Base-by-base conservation (phyloP, 139 green algal genomes). In the Chlorella ohadii region DNA sequence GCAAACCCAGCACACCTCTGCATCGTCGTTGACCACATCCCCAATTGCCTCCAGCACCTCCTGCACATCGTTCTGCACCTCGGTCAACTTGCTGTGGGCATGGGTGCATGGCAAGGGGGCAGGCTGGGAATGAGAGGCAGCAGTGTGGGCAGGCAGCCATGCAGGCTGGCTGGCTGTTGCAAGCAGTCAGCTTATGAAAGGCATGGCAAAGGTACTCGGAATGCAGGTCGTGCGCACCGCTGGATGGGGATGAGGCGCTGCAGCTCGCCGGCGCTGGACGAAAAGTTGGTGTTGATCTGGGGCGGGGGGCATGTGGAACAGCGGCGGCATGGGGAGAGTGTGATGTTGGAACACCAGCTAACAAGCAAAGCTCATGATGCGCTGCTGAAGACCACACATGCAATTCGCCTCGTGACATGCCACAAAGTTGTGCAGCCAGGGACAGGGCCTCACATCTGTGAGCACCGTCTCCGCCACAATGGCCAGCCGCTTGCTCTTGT, bases 171-270 rank as follows among this genome's bases (percentile, higher is more conserved):
- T n/a, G n/a, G n/a, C n/a, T n/a, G n/a, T n/a, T n/a, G n/a, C n/a
- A n/a, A n/a, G n/a, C n/a, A n/a, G n/a, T n/a, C n/a, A n/a, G n/a
- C n/a, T n/a, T n/a, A n/a, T n/a, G n/a, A n/a, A n/a, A n/a, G n/a
- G n/a, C n/a, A n/a, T n/a, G n/a, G n/a, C n/a, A n/a, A n/a, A n/a
- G n/a, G n/a, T n/a, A n/a, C n/a, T n/a, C n/a, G n/a, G n/a, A n/a
- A n/a, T n/a, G n/a, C n/a, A n/a, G n/a, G n/a, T n/a, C n/a, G n/a
- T 4, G 44, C 76, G 12, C 80, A 90, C 86, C 84, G 36, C 67
- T 91, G 84, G 31, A 93, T 93, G 74, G 90, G 90, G 28, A 93
- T 71, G 31, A 91, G 57, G 33, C 89, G 84, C 77, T 93, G 84
- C 59, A 93, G 84, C 44, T 93, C 90, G 28, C 68, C 84, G 17